phyloP scores from a whole-genome alignment of 1,284 basidiomycete species.

The Thecaphora thlaspeos region DNA sequence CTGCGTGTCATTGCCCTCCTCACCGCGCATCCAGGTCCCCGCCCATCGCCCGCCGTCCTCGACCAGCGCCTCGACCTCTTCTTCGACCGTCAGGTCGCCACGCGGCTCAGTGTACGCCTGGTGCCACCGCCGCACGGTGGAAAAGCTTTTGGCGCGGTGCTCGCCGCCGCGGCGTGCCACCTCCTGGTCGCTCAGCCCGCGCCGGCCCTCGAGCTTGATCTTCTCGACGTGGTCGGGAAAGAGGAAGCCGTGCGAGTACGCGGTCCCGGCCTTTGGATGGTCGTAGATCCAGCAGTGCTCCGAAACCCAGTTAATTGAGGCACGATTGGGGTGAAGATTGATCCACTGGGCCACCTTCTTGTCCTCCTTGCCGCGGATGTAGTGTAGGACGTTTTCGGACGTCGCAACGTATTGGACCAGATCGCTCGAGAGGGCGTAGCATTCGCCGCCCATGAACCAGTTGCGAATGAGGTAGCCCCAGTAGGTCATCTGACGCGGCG shows the following conservation, averaged over 20 bases:
- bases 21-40: constrained; percentile 62
- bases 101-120: constrained; percentile 73
- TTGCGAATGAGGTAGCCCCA: constrained; percentile 78
- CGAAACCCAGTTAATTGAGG: constrained; percentile 80
- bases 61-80: constrained; percentile 86
- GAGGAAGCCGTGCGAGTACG: constrained; percentile 91
- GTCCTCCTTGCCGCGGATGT: constrained; percentile 85
- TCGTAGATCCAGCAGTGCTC: constrained; percentile 98
- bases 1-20: constrained; percentile 40
- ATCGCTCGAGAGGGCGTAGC: constrained; percentile 86
- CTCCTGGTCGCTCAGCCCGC: constrained; percentile 59
- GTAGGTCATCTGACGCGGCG: constrained; percentile 50
- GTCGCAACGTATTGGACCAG: constrained; percentile 84
- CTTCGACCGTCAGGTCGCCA: constrained; percentile 67
- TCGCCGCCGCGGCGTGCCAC: constrained; percentile 52
- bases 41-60: constrained; percentile 68
- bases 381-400: constrained; percentile 68
- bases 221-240: constrained; percentile 84
- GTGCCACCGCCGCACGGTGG: constrained; percentile 83
- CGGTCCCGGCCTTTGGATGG: constrained; percentile 84
- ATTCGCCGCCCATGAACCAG: constrained; percentile 91
- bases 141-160: constrained; percentile 68
- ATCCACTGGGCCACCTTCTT: constrained; percentile 93
- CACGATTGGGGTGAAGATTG: constrained; percentile 76
- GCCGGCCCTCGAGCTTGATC: constrained; percentile 61